Percentiles rank a stretch among this genome's conserved stretches.
phyloP scores from a whole-genome alignment of 1,139 yeast species.

The Starmera stellimalicola region DNA sequence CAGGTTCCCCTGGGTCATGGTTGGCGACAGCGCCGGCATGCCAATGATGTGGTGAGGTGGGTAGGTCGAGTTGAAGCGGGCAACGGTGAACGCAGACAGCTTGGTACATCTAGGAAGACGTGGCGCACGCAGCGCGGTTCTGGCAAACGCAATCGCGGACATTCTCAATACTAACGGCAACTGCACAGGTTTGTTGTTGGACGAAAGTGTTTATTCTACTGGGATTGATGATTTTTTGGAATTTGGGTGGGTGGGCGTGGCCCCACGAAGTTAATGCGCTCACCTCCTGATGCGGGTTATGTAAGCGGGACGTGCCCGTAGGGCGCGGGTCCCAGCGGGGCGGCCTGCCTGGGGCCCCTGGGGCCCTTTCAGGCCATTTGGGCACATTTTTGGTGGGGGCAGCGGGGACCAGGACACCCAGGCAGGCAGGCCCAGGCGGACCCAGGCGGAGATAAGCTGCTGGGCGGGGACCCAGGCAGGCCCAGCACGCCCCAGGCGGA shows the following conservation, averaged over 20 bases:
- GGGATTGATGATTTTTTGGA: no score
- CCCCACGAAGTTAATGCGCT: no score
- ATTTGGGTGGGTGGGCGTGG: no score
- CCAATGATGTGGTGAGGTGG: conserved; percentile 57
- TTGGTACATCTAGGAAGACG: conserved; percentile 19
- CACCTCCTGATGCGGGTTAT: no score
- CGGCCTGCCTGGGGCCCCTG: no score
- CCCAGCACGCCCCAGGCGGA: background rate
- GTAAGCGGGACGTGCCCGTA: no score
- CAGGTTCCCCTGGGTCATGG: conserved; percentile 93
- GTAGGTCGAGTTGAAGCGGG: conserved; percentile 31
- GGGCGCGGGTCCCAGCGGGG: no score
- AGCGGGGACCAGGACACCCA: background rate
- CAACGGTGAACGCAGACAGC: conserved; percentile 17
- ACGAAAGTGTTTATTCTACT: no score
- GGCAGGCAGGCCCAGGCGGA: background rate
- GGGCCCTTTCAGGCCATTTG: background rate
- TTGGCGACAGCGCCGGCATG: conserved; percentile 89
- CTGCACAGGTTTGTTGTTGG: no score
- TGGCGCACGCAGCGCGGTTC: background rate
- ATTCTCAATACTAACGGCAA: no score
- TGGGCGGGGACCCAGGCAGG: no score
- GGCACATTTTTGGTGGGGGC: background rate
- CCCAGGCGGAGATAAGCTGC: background rate
- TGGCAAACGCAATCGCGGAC: background rate